Percentiles rank a stretch among this genome's conserved stretches.
phyloP scores from a whole-genome alignment of 306 rosid species.

The Delonix regia region DNA sequence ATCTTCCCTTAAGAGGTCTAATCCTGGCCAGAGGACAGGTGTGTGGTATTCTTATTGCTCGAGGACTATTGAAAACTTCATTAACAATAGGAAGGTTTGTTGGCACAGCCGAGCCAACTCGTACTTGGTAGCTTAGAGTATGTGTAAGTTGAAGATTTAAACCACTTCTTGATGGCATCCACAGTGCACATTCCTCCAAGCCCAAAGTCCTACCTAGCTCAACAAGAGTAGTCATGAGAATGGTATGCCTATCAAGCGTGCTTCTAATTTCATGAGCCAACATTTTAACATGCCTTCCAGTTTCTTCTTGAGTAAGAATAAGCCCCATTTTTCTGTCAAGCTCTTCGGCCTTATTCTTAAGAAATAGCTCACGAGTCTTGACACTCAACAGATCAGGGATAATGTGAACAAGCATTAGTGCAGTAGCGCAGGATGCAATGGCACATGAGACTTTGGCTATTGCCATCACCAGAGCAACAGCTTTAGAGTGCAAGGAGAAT shows the following conservation, averaged over 20 bases:
- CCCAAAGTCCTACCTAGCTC: constrained; percentile 89
- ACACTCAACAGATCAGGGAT: constrained; percentile 87
- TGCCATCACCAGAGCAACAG: constrained; percentile 77
- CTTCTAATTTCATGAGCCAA: constrained; percentile 92
- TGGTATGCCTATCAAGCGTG: constrained; percentile 85
- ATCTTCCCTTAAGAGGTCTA: constrained; percentile 72
- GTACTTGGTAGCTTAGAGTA: constrained; percentile 62
- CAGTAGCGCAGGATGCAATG: constrained; percentile 85
- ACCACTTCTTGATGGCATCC: constrained; percentile 91
- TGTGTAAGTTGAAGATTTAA: constrained; percentile 75
- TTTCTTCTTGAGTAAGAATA: constrained; percentile 85
- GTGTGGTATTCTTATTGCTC: constrained; percentile 65
- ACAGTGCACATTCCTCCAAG: constrained; percentile 83
- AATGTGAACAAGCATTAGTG: constrained; percentile 89
- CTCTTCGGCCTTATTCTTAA: constrained; percentile 82
- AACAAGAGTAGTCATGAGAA: constrained; percentile 84
- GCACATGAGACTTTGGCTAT: constrained; percentile 79
- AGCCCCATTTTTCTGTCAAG: constrained; percentile 96
- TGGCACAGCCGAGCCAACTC: constrained; percentile 68
- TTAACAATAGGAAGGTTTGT: constrained; percentile 64
- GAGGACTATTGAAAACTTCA: constrained; percentile 68
- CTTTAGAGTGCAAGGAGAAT: constrained; percentile 67
- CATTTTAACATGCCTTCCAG: constrained; percentile 96
- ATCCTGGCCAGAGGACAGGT: constrained; percentile 72
- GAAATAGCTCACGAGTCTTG: constrained; percentile 73